phyloP scores from a whole-genome alignment of 768 basidiomycete genomes.

The Boletus rubroflammeus region DNA sequence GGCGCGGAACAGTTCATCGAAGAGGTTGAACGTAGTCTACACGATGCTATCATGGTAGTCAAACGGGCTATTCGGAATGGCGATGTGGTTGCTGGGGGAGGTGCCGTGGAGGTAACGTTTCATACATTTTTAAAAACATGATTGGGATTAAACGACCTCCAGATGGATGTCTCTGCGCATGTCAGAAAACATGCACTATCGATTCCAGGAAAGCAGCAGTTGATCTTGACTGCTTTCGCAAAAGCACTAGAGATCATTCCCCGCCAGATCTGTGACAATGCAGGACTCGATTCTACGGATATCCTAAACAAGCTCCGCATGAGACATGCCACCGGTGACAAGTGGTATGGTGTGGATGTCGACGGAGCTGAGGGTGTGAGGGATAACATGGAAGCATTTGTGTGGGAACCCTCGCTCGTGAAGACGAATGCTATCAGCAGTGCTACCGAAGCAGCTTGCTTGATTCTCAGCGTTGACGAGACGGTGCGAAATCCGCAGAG shows the following conservation, averaged over 20 bases:
- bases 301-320: constrained; percentile 96
- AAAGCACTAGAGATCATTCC: constrained; percentile 98
- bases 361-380: constrained; percentile 85
- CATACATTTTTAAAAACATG: neutral
- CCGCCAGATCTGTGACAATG: constrained; percentile 97
- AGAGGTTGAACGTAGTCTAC: constrained; percentile 94
- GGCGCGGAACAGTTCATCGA: constrained; percentile 99
- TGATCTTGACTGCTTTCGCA: constrained; percentile 93
- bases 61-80: constrained; percentile 95
- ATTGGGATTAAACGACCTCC: neutral
- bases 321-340: constrained; percentile 86
- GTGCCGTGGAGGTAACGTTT: constrained; percentile 82
- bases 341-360: constrained; percentile 93
- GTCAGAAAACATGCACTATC: constrained; percentile 87
- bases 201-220: constrained; percentile 93
- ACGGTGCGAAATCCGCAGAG: constrained; percentile 95
- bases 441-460: constrained; percentile 92
- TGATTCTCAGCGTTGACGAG: constrained; percentile 96
- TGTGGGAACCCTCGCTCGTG: constrained; percentile 96
- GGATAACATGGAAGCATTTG: constrained; percentile 96
- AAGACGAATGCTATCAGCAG: constrained; percentile 95
- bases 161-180: constrained; percentile 98
- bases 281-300: constrained; percentile 95
- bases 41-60: constrained; percentile 99
- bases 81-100: constrained; percentile 95